Percentiles rank a stretch among this genome's conserved stretches.
Conservation (phyloP, 2,329 filamentous ascomycete genomes). For the Sporothrix brasiliensis region DNA sequence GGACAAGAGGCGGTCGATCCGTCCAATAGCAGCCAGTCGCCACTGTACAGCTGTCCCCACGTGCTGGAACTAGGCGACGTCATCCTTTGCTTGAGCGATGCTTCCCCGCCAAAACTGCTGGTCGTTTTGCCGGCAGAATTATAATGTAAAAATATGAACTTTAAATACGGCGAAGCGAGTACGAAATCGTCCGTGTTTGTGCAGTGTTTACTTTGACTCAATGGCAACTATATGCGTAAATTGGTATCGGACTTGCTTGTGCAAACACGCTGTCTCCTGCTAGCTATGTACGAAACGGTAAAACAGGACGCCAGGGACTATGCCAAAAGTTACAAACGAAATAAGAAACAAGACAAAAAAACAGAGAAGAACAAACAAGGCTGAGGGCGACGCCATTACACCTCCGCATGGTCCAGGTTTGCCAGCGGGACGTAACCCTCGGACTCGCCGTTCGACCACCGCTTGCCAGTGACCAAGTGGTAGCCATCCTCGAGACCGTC, state of each 20-base stretch:
- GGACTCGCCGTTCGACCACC: slow-evolving; percentile 44
- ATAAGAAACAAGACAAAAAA: background rate
- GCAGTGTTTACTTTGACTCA: background rate
- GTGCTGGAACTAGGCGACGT: slow-evolving; percentile 30
- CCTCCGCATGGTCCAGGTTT: slow-evolving; percentile 49
- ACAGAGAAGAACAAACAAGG: background rate
- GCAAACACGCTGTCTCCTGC: slow-evolving; percentile 18
- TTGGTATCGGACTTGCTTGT: background rate
- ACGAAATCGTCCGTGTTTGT: too few species aligned
- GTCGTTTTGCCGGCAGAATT: slow-evolving; percentile 11
- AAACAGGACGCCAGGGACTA: slow-evolving; percentile 7
- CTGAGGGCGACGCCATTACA: background rate
- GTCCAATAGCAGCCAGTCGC: slow-evolving; percentile 4
- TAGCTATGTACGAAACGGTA: slow-evolving; percentile 1
- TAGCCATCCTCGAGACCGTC: slow-evolving; percentile 42
- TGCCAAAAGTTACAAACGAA: slow-evolving; percentile 17
- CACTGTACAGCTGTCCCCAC: slow-evolving; percentile 27
- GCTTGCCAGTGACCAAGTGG: slow-evolving; percentile 44
- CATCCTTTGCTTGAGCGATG: slow-evolving; percentile 7
- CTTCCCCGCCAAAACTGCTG: slow-evolving; percentile 2
- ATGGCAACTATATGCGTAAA: background rate
- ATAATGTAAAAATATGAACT: background rate
- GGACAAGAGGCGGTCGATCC: background rate
- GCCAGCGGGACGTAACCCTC: slow-evolving; percentile 64
- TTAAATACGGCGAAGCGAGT: too few species aligned